phyloP scores from a whole-genome alignment of 352 stramenopile species.

The Phytophthora ramorum region DNA sequence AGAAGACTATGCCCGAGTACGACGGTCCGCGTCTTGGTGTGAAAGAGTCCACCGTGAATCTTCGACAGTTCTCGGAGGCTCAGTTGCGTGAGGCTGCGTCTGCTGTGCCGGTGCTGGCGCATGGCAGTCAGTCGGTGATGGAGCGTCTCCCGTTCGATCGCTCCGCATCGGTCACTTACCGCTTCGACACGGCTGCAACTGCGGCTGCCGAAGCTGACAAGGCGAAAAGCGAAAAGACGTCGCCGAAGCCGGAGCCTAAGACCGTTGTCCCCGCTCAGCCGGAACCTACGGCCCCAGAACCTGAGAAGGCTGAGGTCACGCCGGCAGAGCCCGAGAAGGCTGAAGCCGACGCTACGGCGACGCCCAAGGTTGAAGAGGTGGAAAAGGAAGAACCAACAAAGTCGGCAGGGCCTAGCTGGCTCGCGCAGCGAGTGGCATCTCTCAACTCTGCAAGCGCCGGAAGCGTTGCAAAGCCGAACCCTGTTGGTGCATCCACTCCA shows the following conservation, averaged over 20 bases:
- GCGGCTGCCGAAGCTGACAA: slow-evolving; percentile 46
- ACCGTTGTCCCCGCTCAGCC: slow-evolving; percentile 13
- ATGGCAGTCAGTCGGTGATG: slow-evolving; percentile 68
- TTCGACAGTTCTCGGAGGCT: slow-evolving; percentile 65
- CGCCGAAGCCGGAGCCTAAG: slow-evolving; percentile 17
- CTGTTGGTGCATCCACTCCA: slow-evolving; percentile 32
- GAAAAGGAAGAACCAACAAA: slow-evolving; percentile 32
- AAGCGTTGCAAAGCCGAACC: slow-evolving; percentile 27
- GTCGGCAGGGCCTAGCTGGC: slow-evolving; percentile 28
- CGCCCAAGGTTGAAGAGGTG: slow-evolving; percentile 19
- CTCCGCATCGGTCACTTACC: slow-evolving; percentile 75
- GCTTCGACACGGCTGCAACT: slow-evolving; percentile 46
- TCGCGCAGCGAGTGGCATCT: slow-evolving; percentile 36
- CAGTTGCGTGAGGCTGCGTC: slow-evolving; percentile 68
- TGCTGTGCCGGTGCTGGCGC: slow-evolving; percentile 64
- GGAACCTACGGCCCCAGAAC: slow-evolving; percentile 4
- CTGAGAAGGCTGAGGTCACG: slow-evolving; percentile 13
- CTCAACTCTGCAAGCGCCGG: slow-evolving; percentile 30
- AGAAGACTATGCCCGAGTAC: slow-evolving; percentile 81
- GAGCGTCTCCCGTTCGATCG: slow-evolving; percentile 70
- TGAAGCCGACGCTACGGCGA: slow-evolving; percentile 11
- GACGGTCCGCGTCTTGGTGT: slow-evolving; percentile 73
- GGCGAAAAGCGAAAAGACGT: slow-evolving; percentile 21
- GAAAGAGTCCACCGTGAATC: slow-evolving; percentile 76
- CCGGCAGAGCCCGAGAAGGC: slow-evolving; percentile 22